Conservation (phyloP, 169 alveolate genomes). For the Theileria luwenshuni region DNA sequence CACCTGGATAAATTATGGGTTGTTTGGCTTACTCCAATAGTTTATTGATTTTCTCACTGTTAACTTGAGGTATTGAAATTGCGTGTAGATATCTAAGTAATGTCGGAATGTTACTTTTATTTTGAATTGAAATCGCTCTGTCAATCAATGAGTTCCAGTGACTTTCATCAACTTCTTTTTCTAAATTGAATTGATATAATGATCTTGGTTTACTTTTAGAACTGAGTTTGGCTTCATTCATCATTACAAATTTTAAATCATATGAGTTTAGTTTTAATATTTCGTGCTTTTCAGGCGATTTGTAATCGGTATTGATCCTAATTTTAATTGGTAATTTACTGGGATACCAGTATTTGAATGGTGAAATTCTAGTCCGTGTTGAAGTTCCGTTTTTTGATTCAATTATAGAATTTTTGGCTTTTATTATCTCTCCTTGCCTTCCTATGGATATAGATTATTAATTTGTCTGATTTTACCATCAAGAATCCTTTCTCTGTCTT, state of each 20-base stretch:
- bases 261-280: constrained; percentile 30
- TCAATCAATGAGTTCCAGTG: constrained; percentile 54
- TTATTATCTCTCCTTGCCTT: constrained; percentile 17
- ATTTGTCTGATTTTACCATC: constrained; percentile 23
- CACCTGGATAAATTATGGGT: constrained; percentile 45
- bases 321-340: not conserved
- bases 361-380: constrained; percentile 43
- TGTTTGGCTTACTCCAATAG: constrained; percentile 61
- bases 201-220: not conserved
- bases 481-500: constrained; percentile 54
- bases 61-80: constrained; percentile 53
- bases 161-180: not conserved
- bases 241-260: constrained; percentile 59
- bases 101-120: constrained; percentile 64
- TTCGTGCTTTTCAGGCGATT: constrained; percentile 51
- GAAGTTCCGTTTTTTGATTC: not conserved
- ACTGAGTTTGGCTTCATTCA: constrained; percentile 55
- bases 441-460: constrained; percentile 11
- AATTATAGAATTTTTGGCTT: constrained; percentile 25
- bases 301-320: constrained; percentile 54
- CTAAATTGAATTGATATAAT: not conserved
- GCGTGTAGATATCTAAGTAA: constrained; percentile 73
- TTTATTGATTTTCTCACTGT: constrained; percentile 19
- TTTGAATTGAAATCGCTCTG: constrained; percentile 49
- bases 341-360: constrained; percentile 51